These are phyloP conservation scores for Didymella keratinophila DNA, from an alignment of 2,329 filamentous ascomycete genomes.

Conservation along the genomic window DNA sequence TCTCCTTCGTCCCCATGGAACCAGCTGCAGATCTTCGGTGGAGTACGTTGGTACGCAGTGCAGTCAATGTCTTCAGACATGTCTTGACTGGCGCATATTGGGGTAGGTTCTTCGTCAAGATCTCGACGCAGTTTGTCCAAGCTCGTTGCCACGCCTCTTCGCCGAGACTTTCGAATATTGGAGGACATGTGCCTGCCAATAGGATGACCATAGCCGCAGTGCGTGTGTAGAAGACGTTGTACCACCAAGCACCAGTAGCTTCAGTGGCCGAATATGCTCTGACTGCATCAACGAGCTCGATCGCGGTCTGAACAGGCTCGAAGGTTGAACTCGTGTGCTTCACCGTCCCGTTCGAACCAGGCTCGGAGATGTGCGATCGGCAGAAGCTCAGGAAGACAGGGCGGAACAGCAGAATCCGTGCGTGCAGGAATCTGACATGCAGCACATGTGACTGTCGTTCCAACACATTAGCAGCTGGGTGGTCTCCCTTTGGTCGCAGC, in stretches of 20 bases:
- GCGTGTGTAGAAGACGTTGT: slow-evolving; percentile 23
- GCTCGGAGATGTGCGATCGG: not conserved
- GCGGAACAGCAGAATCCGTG: slow-evolving; percentile 6
- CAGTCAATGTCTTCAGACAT: slow-evolving; percentile 12
- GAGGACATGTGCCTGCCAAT: slow-evolving; percentile 8
- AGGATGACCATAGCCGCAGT: slow-evolving; percentile 18
- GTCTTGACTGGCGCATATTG: slow-evolving; percentile 13
- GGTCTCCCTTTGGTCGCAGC: not conserved
- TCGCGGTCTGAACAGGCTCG: not conserved
- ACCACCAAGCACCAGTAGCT: slow-evolving; percentile 22
- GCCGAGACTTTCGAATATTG: slow-evolving; percentile 5
- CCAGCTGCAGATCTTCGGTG: not conserved
- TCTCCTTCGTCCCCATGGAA: not conserved
- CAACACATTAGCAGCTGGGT: not conserved
- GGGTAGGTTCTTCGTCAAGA: slow-evolving; percentile 9
- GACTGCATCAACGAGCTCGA: slow-evolving; percentile 6
- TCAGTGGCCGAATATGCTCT: slow-evolving; percentile 9
- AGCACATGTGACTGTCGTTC: slow-evolving; percentile 18
- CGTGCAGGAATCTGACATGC: slow-evolving; percentile 17
- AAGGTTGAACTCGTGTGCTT: not conserved
- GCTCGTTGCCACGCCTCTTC: slow-evolving; percentile 8
- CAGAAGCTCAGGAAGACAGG: slow-evolving; percentile 9
- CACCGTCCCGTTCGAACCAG: not conserved
- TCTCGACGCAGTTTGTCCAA: slow-evolving; percentile 3
- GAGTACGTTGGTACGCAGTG: slow-evolving; percentile 9